Base-by-base conservation (phyloP, 768 basidiomycete genomes). In the Phallus indusiatus region DNA sequence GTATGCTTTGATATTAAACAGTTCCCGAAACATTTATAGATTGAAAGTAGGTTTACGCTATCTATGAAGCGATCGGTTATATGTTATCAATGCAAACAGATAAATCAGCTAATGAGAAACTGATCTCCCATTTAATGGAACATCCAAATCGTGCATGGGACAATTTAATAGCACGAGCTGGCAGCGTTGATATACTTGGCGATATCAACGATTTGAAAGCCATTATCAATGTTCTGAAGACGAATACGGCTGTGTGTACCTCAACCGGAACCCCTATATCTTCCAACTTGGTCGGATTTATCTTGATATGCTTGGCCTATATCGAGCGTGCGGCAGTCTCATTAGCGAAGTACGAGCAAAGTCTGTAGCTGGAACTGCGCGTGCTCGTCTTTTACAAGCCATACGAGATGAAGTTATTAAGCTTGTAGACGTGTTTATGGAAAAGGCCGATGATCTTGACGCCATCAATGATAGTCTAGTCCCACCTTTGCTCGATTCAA, bases 21-120 rank as follows among this genome's bases (percentile, higher is more conserved):
- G 33, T 54, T 34, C 47, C 35, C 63, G 42, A 56, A 58, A 53
- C 63, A 64, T 12, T 67, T 54, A 18, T n/a, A 12, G 5, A 46
- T 46, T 47, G 46, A 42, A 59, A 28, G 22, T 70, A 78, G 70
- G 93, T 96, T 33, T 95, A 99, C 70, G 97, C 95, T 0, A 98
- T 97, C 77, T 98, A 98, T 66, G 95, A 98, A 73, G 96, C 96
- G 6, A 90, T 98, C 52, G 96, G 96, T 4, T 93, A 97, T 77
- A 98, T 98, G 96, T 96, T 99, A 66, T 93, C 94, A 20, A 94
- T 95, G 1, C 96, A 98, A 67, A 94, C 95, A 55, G 97, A 99
- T 73, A 96, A 96, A 71, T 87, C 91, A 11, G 90, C 88, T 66
- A 96, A 98, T 70, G 96, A 98, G 73, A 88, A 91, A 64, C 77